Percentiles rank a stretch among this genome's conserved stretches.
Conservation (phyloP, 768 basidiomycete genomes). For the Mycena amicta region DNA sequence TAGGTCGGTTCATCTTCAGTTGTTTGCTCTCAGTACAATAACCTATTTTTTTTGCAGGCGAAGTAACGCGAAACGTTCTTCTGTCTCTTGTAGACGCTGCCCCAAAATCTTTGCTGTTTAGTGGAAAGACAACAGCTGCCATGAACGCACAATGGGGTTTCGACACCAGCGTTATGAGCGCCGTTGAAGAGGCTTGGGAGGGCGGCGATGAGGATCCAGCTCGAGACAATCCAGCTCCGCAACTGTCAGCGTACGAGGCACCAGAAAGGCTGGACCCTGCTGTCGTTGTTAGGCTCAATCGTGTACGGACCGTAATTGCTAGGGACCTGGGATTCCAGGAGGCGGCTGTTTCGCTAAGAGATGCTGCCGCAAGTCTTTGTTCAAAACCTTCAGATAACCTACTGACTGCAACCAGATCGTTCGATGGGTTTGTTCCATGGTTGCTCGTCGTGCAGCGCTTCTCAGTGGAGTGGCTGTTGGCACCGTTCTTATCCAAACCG, state of each 20-base stretch:
- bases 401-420: conserved; percentile 70
- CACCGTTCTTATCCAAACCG: conserved; percentile 81
- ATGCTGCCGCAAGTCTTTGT: conserved; percentile 56
- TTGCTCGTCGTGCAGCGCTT: conserved; percentile 80
- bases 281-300: conserved; percentile 46
- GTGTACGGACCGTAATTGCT: conserved; percentile 62
- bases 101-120: conserved; percentile 74
- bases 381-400: too few species aligned
- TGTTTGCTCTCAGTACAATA: too few species aligned
- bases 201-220: conserved; percentile 34
- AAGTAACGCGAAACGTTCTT: conserved; percentile 85
- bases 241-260: conserved; percentile 39
- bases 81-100: conserved; percentile 79
- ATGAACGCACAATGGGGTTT: conserved; percentile 93
- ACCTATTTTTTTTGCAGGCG: conserved; percentile 50
- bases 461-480: conserved; percentile 89
- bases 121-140: conserved; percentile 67
- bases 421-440: conserved; percentile 75
- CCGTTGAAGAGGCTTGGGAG: conserved; percentile 77
- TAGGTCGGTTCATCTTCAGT: conserved; percentile 40
- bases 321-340: conserved; percentile 61
- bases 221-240: conserved; percentile 36
- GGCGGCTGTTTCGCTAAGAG: conserved; percentile 56
- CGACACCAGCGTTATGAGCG: conserved; percentile 91
- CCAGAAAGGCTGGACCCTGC: conserved; percentile 31